Evolutionary conservation across 1,284 basidiomycete genomes (phyloP).

Genomic region (Ganoderma resinaceum): DNA sequence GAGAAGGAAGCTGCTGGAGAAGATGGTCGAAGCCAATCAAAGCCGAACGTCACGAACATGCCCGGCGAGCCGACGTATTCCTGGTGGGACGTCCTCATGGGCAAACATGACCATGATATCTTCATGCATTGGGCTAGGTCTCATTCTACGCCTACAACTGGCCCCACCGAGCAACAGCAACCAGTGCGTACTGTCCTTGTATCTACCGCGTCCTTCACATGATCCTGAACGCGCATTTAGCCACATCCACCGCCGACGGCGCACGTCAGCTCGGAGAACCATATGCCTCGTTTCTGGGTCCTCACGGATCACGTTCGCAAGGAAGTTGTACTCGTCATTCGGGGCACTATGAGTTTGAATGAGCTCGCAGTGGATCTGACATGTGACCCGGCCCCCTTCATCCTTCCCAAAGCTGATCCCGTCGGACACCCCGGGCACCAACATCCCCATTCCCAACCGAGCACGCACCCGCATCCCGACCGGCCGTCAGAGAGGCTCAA

Average conservation of each 20-base stretch:
- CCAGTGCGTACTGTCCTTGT: slow-evolving; percentile 8
- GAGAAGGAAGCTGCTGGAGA: slow-evolving; percentile 59
- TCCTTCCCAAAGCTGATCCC: slow-evolving; percentile 42
- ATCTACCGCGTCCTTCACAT: no score
- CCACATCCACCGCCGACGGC: slow-evolving; percentile 39
- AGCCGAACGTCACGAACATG: slow-evolving; percentile 17
- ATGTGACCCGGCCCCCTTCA: slow-evolving; percentile 74
- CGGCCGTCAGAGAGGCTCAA: neutral
- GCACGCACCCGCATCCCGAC: slow-evolving; percentile 3
- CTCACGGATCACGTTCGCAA: slow-evolving; percentile 75
- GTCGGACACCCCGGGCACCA: neutral
- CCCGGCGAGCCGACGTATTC: slow-evolving; percentile 53
- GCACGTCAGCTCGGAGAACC: slow-evolving; percentile 68
- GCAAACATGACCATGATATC: slow-evolving; percentile 80
- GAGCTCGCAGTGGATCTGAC: slow-evolving; percentile 85
- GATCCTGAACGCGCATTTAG: neutral
- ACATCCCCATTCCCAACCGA: slow-evolving; percentile 7
- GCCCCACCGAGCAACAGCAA: neutral
- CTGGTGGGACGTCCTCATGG: slow-evolving; percentile 82
- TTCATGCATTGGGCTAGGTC: slow-evolving; percentile 64
- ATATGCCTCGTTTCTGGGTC: slow-evolving; percentile 85
- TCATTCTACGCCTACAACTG: slow-evolving; percentile 22
- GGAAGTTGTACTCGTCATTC: slow-evolving; percentile 77
- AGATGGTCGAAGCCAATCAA: slow-evolving; percentile 4
- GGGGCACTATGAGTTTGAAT: slow-evolving; percentile 85